Base-by-base conservation (phyloP, 345 rosid species). In the Combretum micranthum region DNA sequence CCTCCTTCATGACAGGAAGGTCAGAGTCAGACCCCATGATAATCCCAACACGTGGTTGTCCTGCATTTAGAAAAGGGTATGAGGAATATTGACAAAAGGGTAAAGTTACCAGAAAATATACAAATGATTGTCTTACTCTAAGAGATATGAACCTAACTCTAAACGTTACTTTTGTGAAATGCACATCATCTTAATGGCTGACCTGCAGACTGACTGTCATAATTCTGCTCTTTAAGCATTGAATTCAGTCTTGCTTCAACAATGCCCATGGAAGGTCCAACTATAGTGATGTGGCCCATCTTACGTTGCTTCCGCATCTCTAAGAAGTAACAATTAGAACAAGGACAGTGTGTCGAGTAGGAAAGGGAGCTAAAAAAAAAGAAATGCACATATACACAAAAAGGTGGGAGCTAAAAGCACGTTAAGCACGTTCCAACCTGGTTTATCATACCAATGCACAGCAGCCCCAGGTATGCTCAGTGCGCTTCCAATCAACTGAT, bases 11-110 rank as follows among this genome's bases (percentile, higher is more conserved):
- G 15, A 87, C 84, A 52, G 96, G 90, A 78, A 93, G 97, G 75
- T 90, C 96, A 37, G 97, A 83, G 72, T 93, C 97, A 19, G 96
- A 93, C 62, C 97, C 97, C 97, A 87, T 90, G 25, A 93, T 81
- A 65, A 93, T 90, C 69, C 95, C 90, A 57, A 93, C 92, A 63
- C 83, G 83, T 14, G 81, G 88, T 19, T 71, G 47, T 50, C 55
- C 96, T 87, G 79, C 81, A 75, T 23, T 72, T 56, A 56, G 62
- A 22, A 69, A 52, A 73, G 22, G 50, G 20, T 11, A 39, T 61
- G 50, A 51, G 16, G 21, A 61, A 42, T 47, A 50, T 61, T 37
- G 39, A 7, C 39, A 32, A 25, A 25, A 32, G 39, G 5, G 9
- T 32, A 32, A 32, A 32, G 39, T 32, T 32, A 7, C 6, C 39